These are phyloP conservation scores for Daldinia childiae DNA, from an alignment of 495 filamentous ascomycete genomes.

Conservation along the genomic window DNA sequence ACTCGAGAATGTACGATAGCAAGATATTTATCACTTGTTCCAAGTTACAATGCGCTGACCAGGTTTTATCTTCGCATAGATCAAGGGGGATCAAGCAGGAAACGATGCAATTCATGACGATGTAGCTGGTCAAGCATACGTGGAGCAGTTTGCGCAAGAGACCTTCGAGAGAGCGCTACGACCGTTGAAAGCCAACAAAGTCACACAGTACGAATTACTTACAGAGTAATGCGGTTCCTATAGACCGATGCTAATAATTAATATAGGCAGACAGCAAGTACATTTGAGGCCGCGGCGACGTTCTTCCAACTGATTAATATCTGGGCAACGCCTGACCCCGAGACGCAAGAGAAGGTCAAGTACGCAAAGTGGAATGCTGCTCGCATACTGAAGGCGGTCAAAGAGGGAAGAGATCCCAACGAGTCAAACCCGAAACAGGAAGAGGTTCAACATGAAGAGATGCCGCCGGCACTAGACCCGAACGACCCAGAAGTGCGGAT, in stretches of 20 bases:
- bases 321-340: constrained; percentile 78
- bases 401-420: constrained; percentile 93
- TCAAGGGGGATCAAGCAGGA: constrained; percentile 65
- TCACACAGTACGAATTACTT: constrained; percentile 70
- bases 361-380: constrained; percentile 96
- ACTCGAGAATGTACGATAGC: constrained; percentile 74
- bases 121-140: constrained; percentile 84
- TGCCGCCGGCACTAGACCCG: constrained; percentile 63
- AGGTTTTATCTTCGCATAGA: constrained; percentile 53
- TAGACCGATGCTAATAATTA: constrained; percentile 17
- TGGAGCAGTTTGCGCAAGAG: constrained; percentile 91
- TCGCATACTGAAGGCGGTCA: constrained; percentile 88
- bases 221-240: neutral
- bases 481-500: constrained; percentile 71
- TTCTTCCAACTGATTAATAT: constrained; percentile 89
- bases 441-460: constrained; percentile 47
- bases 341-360: constrained; percentile 87
- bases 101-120: constrained; percentile 81
- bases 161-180: constrained; percentile 86
- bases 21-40: neutral
- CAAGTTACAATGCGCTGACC: neutral
- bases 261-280: constrained; percentile 87
- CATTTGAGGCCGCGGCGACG: constrained; percentile 87
- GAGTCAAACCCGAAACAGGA: constrained; percentile 75
- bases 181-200: constrained; percentile 82